Evolutionary conservation across 495 filamentous ascomycete species (phyloP).

Genomic region (Xylaria sp.): DNA sequence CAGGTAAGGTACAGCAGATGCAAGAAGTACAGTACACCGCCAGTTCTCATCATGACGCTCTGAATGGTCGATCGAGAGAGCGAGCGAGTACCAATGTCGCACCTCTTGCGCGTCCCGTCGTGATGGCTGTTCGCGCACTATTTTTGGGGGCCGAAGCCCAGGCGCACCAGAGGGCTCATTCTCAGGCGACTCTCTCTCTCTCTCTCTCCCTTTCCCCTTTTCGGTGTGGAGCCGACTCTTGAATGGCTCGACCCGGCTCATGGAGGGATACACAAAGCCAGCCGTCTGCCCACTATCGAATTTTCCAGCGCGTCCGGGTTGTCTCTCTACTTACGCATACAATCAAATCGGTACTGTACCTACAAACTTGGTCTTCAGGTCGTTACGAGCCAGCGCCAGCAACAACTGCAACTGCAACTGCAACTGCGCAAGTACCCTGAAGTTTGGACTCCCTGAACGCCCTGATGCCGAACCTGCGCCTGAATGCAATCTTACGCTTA

Average conservation of each 20-base stretch:
- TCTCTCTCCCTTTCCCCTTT: slow-evolving; percentile 24
- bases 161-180: slow-evolving; percentile 23
- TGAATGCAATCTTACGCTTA: slow-evolving; percentile 17
- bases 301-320: slow-evolving; percentile 23
- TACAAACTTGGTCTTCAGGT: background rate
- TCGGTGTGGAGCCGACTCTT: slow-evolving; percentile 39
- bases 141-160: slow-evolving; percentile 26
- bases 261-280: slow-evolving; percentile 43
- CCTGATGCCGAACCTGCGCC: no score
- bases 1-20: background rate
- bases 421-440: no score
- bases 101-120: slow-evolving; percentile 19
- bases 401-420: no score
- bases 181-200: background rate
- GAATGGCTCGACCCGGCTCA: slow-evolving; percentile 28
- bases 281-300: slow-evolving; percentile 33
- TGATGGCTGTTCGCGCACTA: slow-evolving; percentile 14
- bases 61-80: background rate
- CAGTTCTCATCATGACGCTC: slow-evolving; percentile 5
- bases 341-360: no score
- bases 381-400: background rate
- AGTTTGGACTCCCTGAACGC: no score
- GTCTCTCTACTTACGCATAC: slow-evolving; percentile 25
- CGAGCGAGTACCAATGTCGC: background rate
- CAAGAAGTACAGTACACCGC: slow-evolving; percentile 12